Evolutionary conservation across 805 yeast genomes (phyloP), one percentile per base, ranked within the genome.

Genomic region (Nakazawaea wyomingensis): DNA sequence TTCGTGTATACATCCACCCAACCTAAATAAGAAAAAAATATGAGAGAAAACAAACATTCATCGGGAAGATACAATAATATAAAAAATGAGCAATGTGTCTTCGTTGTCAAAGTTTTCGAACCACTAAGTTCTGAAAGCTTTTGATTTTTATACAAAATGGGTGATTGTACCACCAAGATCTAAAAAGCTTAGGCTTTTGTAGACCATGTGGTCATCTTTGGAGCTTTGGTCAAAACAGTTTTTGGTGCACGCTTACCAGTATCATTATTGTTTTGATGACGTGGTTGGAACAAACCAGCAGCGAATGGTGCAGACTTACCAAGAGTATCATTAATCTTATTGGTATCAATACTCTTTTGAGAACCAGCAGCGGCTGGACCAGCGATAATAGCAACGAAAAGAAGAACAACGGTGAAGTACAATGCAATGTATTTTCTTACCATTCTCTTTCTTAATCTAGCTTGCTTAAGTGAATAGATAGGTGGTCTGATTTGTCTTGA

Each of bases 401-500:
- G 58, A 38, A 78, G 60, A 55, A 95, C 68, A 49, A 93, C 69
- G 45, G 68, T 54, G 57, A 87, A 80, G 76, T 82, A 93, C 62
- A 95, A 71, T 9, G 85, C 66, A 50, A 95, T 81, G 74, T 93
- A 93, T 69, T 88, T 89, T 68, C 85, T 82, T 29, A 93, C 96
- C 95, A 93, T 91, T 72, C 99, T 83, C 84, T 85, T 88, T 67
- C 99, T 85, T 66, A 90, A 80, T 70, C 87, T 83, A 45, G 95
- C 91, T 72, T 93, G 98, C 71, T 93, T 93, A 70, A 91, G 73
- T 16, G 98, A 88, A 71, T 88, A 90, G 62, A 93, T 89, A 57
- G 99, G 98, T 49, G 97, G 97, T 68, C 98, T 85, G 60, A 93
- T 90, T 71, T 89, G 96, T 70, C 95, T 83, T 50, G 93, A 74